Percentiles rank a stretch among this genome's conserved stretches.
Conservation (phyloP, 768 basidiomycete genomes). For the Xerocomellus chrysenteron region DNA sequence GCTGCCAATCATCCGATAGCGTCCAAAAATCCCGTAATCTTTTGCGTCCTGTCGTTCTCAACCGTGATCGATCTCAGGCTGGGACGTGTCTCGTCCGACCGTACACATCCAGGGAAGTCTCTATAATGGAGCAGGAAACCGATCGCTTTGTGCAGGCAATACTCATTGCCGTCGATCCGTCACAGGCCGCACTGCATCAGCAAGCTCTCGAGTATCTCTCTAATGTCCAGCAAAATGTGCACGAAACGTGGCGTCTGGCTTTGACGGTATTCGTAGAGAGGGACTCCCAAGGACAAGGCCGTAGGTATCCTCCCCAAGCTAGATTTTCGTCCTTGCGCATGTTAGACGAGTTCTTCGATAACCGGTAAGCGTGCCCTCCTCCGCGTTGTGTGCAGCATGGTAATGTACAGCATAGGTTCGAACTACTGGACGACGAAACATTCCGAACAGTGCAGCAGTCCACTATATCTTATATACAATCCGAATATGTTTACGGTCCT, state of each 20-base stretch:
- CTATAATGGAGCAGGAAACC: conserved; percentile 69
- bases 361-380: conserved; percentile 56
- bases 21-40: neutral
- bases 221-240: conserved; percentile 71
- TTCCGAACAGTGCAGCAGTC: conserved; percentile 75
- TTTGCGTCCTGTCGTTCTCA: neutral
- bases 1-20: conserved; percentile 2
- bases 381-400: neutral
- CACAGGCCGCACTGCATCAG: conserved; percentile 68
- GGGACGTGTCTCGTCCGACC: conserved; percentile 19
- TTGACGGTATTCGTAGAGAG: conserved; percentile 69
- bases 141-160: conserved; percentile 83
- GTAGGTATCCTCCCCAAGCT: conserved; percentile 68
- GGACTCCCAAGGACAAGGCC: conserved; percentile 50
- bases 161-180: conserved; percentile 81
- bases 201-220: conserved; percentile 85
- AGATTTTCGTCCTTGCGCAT: conserved; percentile 81
- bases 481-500: conserved; percentile 83
- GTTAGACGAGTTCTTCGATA: conserved; percentile 79
- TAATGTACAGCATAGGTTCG: conserved; percentile 44
- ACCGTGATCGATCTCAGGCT: conserved; percentile 10
- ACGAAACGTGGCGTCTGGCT: conserved; percentile 78
- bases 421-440: conserved; percentile 65
- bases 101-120: conserved; percentile 11
- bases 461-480: conserved; percentile 77